Base-by-base conservation (phyloP, 768 basidiomycete species). In the Botryobasidium botryosum region DNA sequence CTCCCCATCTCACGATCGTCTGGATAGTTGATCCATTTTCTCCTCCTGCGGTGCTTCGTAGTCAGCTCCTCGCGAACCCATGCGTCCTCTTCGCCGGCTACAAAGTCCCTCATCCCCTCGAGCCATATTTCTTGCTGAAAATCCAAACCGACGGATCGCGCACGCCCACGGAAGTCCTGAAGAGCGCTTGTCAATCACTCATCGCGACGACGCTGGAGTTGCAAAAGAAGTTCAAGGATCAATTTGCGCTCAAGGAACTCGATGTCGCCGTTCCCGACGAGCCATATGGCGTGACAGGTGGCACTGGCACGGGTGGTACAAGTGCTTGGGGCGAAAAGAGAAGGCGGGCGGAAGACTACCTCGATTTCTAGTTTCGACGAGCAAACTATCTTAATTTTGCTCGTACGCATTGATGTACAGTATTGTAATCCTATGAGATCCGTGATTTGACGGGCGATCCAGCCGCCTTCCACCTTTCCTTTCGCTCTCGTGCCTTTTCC, bases 101-200 rank as follows among this genome's bases (percentile, higher is more conserved):
- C 76, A 88, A 91, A 65, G 87, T 90, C 31, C 92, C 92, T 0
- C 94, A 96, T 56, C 92, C 94, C 1, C 75, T 92, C 18, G 86
- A 94, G 51, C 88, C 91, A 6, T 73, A 90, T 59, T 92, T 97
- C 64, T 68, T 85, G 46, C 74, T 99, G 61, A 96, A 94, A 61
- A 75, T 97, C 45, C 94, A 96, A 63, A 96, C 91, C 2, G 88
- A 96, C 61, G 86, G 88, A 20, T 68, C 74, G 1, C 62, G 77
- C 37, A 83, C 90, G 15, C 88, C 92, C 1, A 72, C 85, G 52
- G 74, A 71, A 18, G 75, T 79, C 17, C 72, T 97, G 21, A 83
- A 91, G 56, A 70, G 78, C 46, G 87, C 90, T 0, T 85, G 84
- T 58, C 75, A 69, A 35, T 75, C 77, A 53, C 72, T 97, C 46